Base-by-base conservation (phyloP, 495 filamentous ascomycete species). In the Rhizodiscina lignyota region DNA sequence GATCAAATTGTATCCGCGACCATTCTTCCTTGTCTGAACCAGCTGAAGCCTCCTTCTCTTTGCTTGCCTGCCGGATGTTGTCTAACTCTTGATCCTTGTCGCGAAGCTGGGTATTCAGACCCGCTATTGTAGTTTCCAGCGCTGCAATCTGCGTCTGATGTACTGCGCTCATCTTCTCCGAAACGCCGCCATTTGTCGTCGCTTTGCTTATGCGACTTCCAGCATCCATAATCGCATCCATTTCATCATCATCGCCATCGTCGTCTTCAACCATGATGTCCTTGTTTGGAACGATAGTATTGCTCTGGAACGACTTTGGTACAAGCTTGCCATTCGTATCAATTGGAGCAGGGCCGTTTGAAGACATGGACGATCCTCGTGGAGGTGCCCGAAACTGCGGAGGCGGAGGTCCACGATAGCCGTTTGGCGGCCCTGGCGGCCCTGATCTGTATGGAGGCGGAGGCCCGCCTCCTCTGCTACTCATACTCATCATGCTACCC, bases 241-340 rank as follows among this genome's bases (percentile, higher is more conserved):
- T 68, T 19, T 69, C 67, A 41, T 72, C 65, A 37, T 79, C 74
- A 33, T 65, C 59, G 37, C 79, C 77, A 42, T 91, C 86, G 42
- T 93, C 89, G 54, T 97, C 89, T 52, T 97, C 89, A 12, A 96
- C 79, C 79, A 97, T 84, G 0, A 84, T 96, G 45, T 87, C 91
- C 57, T 96, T 97, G 46, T 93, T 96, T 4, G 89, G 91, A 18
- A 94, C 76, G 41, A 96, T 91, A 0, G 82, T 94, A 48, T 89
- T 94, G 49, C 80, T 86, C 55, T 96, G 87, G 43, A 92, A 94
- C 27, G 82, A 80, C 45, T 91, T 94, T 12, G 83, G 75, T 29
- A 78, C 70, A 1, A 85, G 89, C 31, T 70, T 52, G 4, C 68
- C 70, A 41, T 59, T 60, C 20, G 51, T 51, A 18, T 52, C 45